Conservation (phyloP, 2,329 filamentous ascomycete genomes). For the Stemphylium lycopersici region DNA sequence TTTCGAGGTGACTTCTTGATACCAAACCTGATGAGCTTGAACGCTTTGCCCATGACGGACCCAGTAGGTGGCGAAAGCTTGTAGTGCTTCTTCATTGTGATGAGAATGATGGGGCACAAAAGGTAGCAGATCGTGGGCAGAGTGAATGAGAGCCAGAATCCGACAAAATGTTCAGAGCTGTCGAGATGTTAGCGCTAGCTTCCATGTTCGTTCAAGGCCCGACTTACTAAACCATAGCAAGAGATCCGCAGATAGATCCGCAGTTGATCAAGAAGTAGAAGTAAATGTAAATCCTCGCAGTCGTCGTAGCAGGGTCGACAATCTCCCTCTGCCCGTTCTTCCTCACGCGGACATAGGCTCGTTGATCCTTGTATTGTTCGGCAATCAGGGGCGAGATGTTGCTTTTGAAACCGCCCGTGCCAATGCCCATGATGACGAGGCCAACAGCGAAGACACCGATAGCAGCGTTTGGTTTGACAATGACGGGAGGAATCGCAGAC, state of each 20-base stretch:
- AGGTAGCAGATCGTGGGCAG: slow-evolving; percentile 71
- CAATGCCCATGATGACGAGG: slow-evolving; percentile 68
- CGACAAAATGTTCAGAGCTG: slow-evolving; percentile 39
- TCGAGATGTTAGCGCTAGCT: too few species aligned
- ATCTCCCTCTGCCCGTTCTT: slow-evolving; percentile 61
- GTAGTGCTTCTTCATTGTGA: slow-evolving; percentile 70
- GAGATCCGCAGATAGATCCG: slow-evolving; percentile 48
- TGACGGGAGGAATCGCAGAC: slow-evolving; percentile 61
- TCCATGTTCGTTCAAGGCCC: too few species aligned
- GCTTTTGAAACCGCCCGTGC: slow-evolving; percentile 73
- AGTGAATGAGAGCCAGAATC: slow-evolving; percentile 75
- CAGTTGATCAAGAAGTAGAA: slow-evolving; percentile 45
- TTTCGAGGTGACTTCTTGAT: slow-evolving; percentile 28
- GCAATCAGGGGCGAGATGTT: slow-evolving; percentile 65
- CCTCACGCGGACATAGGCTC: slow-evolving; percentile 36
- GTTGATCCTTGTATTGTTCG: slow-evolving; percentile 59
- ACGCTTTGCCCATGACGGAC: slow-evolving; percentile 71
- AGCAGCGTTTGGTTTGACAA: slow-evolving; percentile 57
- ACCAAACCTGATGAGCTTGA: slow-evolving; percentile 63
- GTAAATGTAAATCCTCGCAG: slow-evolving; percentile 64
- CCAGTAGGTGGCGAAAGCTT: slow-evolving; percentile 69
- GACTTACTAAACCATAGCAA: slow-evolving; percentile 44
- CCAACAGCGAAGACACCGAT: slow-evolving; percentile 62
- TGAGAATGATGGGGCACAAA: slow-evolving; percentile 62
- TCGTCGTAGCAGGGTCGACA: slow-evolving; percentile 70